Evolutionary conservation across 1,284 basidiomycete genomes (phyloP).

Genomic region (Bjerkandera adusta): DNA sequence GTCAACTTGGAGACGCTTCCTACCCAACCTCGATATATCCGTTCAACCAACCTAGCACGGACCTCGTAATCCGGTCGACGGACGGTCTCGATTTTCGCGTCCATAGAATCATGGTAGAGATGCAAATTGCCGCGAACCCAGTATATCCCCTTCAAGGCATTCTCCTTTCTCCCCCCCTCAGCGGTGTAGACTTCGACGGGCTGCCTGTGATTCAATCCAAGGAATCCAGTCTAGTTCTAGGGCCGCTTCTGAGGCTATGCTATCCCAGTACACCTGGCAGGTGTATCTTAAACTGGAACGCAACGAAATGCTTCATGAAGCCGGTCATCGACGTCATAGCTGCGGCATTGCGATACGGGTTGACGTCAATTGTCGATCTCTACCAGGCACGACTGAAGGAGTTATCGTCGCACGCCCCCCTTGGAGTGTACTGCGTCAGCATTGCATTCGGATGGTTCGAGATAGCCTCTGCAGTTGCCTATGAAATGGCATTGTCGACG

Average conservation of each 20-base stretch:
- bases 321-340: background rate
- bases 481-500: too few relatives aligned
- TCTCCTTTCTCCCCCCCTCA: background rate
- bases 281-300: too few relatives aligned
- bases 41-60: slow-evolving; percentile 14
- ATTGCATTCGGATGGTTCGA: too few relatives aligned
- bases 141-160: too few relatives aligned
- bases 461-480: too few relatives aligned
- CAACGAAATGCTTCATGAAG: background rate
- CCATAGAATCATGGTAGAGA: slow-evolving; percentile 11
- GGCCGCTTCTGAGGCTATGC: background rate
- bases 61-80: slow-evolving; percentile 30
- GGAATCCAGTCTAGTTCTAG: background rate
- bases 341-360: background rate
- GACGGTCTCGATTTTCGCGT: slow-evolving; percentile 18
- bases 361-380: background rate
- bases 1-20: too few relatives aligned
- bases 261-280: too few relatives aligned
- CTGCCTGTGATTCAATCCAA: background rate
- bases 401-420: too few relatives aligned
- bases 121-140: background rate
- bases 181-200: background rate
- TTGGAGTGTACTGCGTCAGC: too few relatives aligned
- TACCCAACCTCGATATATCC: too few relatives aligned
- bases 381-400: too few relatives aligned